A percentile compares a stretch with the other conserved stretches of the same genome.
These are phyloP conservation scores for Apostasia ramifera DNA, from an alignment of 106 monocot species.

Conservation along the genomic window DNA sequence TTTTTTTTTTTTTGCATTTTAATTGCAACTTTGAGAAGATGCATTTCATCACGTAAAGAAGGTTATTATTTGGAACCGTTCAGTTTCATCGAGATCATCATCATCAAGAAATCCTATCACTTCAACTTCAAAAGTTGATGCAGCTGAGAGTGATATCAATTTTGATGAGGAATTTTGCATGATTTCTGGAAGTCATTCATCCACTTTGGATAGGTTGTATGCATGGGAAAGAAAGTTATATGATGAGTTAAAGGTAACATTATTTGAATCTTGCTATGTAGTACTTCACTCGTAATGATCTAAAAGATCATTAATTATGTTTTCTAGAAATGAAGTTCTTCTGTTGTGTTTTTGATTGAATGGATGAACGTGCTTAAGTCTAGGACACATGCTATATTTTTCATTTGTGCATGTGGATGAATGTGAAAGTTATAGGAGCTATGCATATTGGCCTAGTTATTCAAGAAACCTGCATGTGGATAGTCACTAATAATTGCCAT, in stretches of 20 bases:
- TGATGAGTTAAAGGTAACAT: constrained; percentile 91
- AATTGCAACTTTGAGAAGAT: constrained; percentile 20
- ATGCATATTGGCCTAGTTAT: too few species aligned
- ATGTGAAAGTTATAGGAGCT: too few species aligned
- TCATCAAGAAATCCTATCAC: constrained; percentile 64
- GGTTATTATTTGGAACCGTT: constrained; percentile 79
- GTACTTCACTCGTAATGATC: too few species aligned
- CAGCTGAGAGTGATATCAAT: constrained; percentile 51
- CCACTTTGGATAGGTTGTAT: constrained; percentile 74
- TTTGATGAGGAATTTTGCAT: constrained; percentile 82
- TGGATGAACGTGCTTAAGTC: too few species aligned
- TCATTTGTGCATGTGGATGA: too few species aligned
- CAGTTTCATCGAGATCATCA: constrained; percentile 72
- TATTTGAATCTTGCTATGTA: background rate
- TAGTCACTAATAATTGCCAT: too few species aligned
- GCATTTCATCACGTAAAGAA: constrained; percentile 42
- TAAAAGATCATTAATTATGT: too few species aligned
- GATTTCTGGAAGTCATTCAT: constrained; percentile 92
- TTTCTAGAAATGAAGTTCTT: too few species aligned
- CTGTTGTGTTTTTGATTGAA: too few species aligned
- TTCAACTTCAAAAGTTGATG: constrained; percentile 48
- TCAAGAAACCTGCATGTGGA: too few species aligned
- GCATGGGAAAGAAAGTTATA: constrained; percentile 95
- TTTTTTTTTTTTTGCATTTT: background rate
- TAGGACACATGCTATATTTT: too few species aligned